These are phyloP conservation scores for Termitomyces sp. DNA, from an alignment of 768 basidiomycete species.

Conservation along the genomic window DNA sequence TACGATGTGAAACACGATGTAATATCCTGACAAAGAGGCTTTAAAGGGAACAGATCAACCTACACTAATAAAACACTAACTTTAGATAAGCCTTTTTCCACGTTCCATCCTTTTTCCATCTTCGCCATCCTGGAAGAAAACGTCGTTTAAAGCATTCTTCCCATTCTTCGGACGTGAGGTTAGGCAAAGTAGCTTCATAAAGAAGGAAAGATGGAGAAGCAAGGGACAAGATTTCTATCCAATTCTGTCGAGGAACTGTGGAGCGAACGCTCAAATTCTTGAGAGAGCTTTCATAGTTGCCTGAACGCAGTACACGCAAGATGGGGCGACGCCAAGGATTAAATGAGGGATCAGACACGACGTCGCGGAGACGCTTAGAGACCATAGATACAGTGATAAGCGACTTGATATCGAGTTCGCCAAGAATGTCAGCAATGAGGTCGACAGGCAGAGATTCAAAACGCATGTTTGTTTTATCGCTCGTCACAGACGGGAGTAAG, in stretches of 20 bases:
- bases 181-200: constrained; percentile 63
- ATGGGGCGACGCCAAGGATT: constrained; percentile 79
- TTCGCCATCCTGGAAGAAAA: constrained; percentile 74
- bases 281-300: constrained; percentile 43
- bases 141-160: constrained; percentile 66
- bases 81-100: constrained; percentile 68
- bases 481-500: not conserved
- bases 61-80: constrained; percentile 32
- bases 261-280: constrained; percentile 56
- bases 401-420: constrained; percentile 58
- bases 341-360: constrained; percentile 57
- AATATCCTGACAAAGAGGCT: constrained; percentile 38
- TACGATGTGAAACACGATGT: constrained; percentile 65
- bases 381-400: constrained; percentile 55
- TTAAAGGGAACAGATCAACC: constrained; percentile 5
- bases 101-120: constrained; percentile 54
- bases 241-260: constrained; percentile 70
- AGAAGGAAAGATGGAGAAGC: constrained; percentile 60
- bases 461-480: constrained; percentile 17
- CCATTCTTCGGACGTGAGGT: constrained; percentile 63
- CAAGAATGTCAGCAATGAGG: constrained; percentile 65
- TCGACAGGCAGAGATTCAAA: constrained; percentile 68
- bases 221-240: constrained; percentile 68
- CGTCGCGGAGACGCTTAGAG: constrained; percentile 49
- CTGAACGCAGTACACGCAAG: constrained; percentile 42